Evolutionary conservation across 768 basidiomycete species (phyloP), one percentile per base, ranked within the genome.

Genomic region (Baorangia bicolor): DNA sequence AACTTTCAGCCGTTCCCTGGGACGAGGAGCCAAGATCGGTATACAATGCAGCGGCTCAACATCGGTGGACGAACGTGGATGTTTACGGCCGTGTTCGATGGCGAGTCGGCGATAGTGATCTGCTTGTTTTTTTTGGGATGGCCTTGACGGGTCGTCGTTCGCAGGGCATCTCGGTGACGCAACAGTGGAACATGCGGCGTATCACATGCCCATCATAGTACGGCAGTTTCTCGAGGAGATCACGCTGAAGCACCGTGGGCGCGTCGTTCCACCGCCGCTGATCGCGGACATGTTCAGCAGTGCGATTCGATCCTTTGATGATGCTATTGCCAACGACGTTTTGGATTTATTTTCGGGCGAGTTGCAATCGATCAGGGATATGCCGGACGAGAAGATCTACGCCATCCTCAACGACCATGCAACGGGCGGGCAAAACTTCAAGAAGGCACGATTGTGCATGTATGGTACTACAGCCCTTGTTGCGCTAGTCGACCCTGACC

Each of bases 381-480:
- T 83, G 68, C 77, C 82, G 5, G 81, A 87, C 61, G 73, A 76
- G 25, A 71, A 84, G 54, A 84, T 89, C 45, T 76, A 80, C 47
- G 62, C 73, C 16, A 77, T 85, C 40, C 82, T 92, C 64, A 84
- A 89, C 57, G 88, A 90, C 66, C 81, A 82, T 52, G 74, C 79
- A 42, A 64, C 69, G 9, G 84, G 83, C 10, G 83, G 82, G 6
- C 73, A 73, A 20, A 88, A 87, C 64, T 82, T 85, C 75, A 75
- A 80, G 49, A 87, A 84, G 63, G 84, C 83, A 20, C 73, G 85
- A 47, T 75, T 88, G 46, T 87, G 86, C 65, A 88, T 92, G 82
- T 87, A 89, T 61, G 90, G 90, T 21, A 88, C 86, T 0, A 91
- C 90, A 3, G 88, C 86, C 6, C 79, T 91, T 31, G 80, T 91